These are phyloP conservation scores for Elasticomyces elasticus DNA, from an alignment of 495 filamentous ascomycete species.

Conservation along the genomic window DNA sequence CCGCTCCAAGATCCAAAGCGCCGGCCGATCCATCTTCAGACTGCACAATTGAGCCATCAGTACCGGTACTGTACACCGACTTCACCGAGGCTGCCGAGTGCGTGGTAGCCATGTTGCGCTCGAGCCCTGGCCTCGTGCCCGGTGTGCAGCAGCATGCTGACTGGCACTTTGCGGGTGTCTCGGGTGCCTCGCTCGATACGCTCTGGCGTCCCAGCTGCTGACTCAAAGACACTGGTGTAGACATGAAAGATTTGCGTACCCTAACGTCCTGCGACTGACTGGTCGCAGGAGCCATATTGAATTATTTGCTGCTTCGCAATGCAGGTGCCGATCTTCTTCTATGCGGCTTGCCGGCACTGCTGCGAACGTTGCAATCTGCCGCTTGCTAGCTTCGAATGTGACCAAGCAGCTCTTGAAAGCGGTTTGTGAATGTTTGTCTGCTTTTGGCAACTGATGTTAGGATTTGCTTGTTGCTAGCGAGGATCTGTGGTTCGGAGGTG, in stretches of 20 bases:
- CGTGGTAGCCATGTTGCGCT: conserved; percentile 4
- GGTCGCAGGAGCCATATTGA: not conserved
- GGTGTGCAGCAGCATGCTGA: conserved; percentile 4
- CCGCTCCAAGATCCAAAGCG: conserved; percentile 50
- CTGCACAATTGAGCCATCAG: conserved; percentile 25
- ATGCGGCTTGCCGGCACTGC: not conserved
- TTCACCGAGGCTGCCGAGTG: conserved; percentile 2
- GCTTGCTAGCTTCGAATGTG: not conserved
- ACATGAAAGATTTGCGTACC: conserved; percentile 1
- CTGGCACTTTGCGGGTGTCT: not conserved
- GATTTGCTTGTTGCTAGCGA: not conserved
- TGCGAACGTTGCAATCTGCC: not conserved
- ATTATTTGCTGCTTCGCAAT: too few species aligned
- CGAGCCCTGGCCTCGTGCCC: conserved; percentile 1
- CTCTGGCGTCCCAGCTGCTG: not conserved
- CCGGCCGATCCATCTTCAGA: conserved; percentile 38
- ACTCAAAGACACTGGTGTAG: not conserved
- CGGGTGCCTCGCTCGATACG: not conserved
- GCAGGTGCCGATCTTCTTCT: not conserved
- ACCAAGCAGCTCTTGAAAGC: too few species aligned
- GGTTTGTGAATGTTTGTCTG: not conserved
- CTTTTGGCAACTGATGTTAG: not conserved
- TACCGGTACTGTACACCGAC: conserved; percentile 9
- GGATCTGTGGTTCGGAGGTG: not conserved
- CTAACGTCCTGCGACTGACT: conserved; percentile 3